A percentile compares a stretch with the other conserved stretches of the same genome.
Evolutionary conservation across 768 basidiomycete genomes (phyloP).

Genomic region (Fibroporia radiculosa): DNA sequence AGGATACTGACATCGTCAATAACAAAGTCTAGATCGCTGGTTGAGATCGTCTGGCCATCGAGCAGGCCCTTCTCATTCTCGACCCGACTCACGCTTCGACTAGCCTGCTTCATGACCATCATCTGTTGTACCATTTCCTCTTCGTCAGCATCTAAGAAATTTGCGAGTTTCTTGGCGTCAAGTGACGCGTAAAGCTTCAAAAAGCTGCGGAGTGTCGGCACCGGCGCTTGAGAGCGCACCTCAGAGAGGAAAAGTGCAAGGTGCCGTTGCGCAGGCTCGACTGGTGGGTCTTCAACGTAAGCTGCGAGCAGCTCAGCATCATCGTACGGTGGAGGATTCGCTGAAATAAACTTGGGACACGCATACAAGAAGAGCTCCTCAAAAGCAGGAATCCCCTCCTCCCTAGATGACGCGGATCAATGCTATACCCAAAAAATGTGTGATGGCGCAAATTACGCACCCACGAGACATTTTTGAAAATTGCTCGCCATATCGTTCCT

Average conservation of each 20-base stretch:
- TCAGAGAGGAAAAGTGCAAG: conserved; percentile 79
- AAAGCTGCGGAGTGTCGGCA: conserved; percentile 84
- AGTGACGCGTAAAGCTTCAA: conserved; percentile 93
- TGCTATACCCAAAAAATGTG: too few relatives aligned
- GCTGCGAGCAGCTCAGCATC: conserved; percentile 54
- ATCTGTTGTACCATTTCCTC: conserved; percentile 94
- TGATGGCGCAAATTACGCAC: conserved; percentile 35
- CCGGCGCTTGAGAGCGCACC: conserved; percentile 65
- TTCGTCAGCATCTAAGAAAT: conserved; percentile 87
- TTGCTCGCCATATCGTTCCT: conserved; percentile 92
- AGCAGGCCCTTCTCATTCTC: conserved; percentile 50
- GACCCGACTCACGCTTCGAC: conserved; percentile 61
- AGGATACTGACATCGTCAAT: conserved; percentile 72
- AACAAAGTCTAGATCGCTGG: conserved; percentile 92
- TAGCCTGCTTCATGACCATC: conserved; percentile 92
- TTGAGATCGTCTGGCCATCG: conserved; percentile 80
- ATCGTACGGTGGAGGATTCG: conserved; percentile 92
- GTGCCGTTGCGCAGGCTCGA: conserved; percentile 80
- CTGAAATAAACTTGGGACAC: conserved; percentile 94
- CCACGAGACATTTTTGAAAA: conserved; percentile 78
- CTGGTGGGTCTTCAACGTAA: conserved; percentile 28
- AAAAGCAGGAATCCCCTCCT: conserved; percentile 72
- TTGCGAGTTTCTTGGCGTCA: conserved; percentile 84
- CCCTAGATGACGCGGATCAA: conserved; percentile 31
- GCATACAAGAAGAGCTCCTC: conserved; percentile 92